Conservation (phyloP, 2,329 filamentous ascomycete genomes). For the Blumeriella jaapii region DNA sequence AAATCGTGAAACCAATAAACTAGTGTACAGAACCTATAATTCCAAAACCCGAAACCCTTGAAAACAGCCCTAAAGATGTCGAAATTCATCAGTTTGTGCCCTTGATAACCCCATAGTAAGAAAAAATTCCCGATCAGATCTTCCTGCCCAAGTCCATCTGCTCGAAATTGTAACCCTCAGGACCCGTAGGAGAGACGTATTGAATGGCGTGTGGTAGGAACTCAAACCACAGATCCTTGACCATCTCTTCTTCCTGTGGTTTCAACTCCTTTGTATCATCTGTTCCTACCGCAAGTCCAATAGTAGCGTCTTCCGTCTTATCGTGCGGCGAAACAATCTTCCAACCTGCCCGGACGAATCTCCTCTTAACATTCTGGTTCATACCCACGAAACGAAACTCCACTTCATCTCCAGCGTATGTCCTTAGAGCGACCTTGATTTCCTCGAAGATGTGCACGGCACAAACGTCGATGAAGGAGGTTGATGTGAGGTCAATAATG, state of each 20-base stretch:
- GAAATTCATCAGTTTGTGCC: too few species aligned
- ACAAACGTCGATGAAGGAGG: conserved; percentile 13
- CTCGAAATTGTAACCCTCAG: conserved; percentile 3
- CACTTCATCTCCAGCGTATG: conserved; percentile 11
- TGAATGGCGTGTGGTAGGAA: conserved; percentile 13
- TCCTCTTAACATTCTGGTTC: conserved; percentile 6
- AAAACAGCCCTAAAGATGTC: too few species aligned
- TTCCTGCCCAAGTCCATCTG: too few species aligned
- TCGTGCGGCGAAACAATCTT: conserved; percentile 10
- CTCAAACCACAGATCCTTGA: conserved; percentile 10
- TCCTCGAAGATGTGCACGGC: conserved; percentile 11
- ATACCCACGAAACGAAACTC: conserved; percentile 18
- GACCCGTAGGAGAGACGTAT: not conserved
- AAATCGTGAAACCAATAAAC: too few species aligned
- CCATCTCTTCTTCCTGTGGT: not conserved
- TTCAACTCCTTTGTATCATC: not conserved
- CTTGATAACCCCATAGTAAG: too few species aligned
- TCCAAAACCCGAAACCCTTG: too few species aligned
- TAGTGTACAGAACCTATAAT: too few species aligned
- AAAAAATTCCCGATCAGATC: too few species aligned
- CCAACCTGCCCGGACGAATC: conserved; percentile 14
- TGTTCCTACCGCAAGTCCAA: not conserved
- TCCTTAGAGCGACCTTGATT: conserved; percentile 8
- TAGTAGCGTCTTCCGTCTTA: not conserved
- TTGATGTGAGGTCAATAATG: conserved; percentile 12